Evolutionary conservation across 345 rosid species (phyloP).

Genomic region (Ceriops zippeliana): DNA sequence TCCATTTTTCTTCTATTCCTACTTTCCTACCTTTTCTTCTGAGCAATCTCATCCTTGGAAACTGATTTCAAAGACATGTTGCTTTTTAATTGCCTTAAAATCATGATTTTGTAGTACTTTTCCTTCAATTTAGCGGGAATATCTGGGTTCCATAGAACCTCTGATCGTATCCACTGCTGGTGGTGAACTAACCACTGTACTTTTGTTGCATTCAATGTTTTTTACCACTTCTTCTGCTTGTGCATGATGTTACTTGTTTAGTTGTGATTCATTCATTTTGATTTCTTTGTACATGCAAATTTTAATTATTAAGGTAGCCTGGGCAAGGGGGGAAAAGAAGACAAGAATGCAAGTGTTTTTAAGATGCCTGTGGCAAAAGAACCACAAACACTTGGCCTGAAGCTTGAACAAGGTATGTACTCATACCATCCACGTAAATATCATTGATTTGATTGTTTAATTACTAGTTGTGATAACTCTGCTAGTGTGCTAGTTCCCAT

Average conservation of each 20-base stretch:
- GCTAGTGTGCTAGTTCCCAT: background rate
- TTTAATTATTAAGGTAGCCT: constrained; percentile 28
- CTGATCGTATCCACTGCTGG: too few species aligned
- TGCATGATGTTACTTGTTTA: background rate
- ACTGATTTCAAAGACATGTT: too few species aligned
- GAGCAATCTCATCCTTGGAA: too few species aligned
- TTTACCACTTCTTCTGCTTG: background rate
- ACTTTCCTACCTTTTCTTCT: too few species aligned
- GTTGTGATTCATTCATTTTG: constrained; percentile 7
- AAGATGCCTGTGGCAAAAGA: constrained; percentile 45
- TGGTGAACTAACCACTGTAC: too few species aligned
- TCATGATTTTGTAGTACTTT: too few species aligned
- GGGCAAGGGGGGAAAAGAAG: constrained; percentile 57
- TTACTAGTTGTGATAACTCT: background rate
- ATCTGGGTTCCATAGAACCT: too few species aligned
- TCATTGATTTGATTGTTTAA: background rate
- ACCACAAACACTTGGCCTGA: constrained; percentile 54
- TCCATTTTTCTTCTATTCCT: too few species aligned
- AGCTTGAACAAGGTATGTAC: constrained; percentile 50
- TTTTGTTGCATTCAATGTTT: background rate
- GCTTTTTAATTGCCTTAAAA: too few species aligned
- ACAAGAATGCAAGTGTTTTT: constrained; percentile 32
- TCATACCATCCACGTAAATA: background rate
- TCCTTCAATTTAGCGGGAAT: too few species aligned
- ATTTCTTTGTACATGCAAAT: constrained; percentile 11